Conservation (phyloP, 1,139 yeast genomes). For the Wickerhamomyces sp. region DNA sequence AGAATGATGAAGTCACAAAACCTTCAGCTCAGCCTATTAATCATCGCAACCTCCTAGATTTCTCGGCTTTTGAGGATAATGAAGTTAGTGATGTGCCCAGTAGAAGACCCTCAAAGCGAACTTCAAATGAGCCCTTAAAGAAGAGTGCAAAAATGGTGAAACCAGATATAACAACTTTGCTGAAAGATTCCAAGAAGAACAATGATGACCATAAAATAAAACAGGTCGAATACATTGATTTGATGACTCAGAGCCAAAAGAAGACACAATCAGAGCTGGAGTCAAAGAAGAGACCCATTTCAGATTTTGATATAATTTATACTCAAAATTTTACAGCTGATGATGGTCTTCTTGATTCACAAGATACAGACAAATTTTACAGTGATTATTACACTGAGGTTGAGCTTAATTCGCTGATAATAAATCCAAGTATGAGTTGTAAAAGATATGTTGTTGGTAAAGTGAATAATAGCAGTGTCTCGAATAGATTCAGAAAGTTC, state of each 20-base stretch:
- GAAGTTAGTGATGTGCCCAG: conserved; percentile 3
- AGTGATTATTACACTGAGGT: conserved; percentile 13
- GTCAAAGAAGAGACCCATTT: background rate
- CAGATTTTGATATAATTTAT: conserved; percentile 3
- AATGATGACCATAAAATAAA: conserved; percentile 1
- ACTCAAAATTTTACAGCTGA: conserved; percentile 3
- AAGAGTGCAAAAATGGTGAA: conserved; percentile 19
- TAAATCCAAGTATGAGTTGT: conserved; percentile 21
- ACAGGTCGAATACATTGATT: conserved; percentile 11
- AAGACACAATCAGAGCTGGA: background rate
- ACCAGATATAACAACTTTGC: conserved; percentile 50
- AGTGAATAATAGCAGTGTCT: conserved; percentile 17
- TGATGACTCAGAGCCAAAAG: conserved; percentile 8
- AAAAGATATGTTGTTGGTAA: conserved; percentile 10
- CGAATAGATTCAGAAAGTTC: conserved; percentile 18
- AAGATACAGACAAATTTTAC: conserved; percentile 15
- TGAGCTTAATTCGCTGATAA: conserved; percentile 6
- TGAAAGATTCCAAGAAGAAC: conserved; percentile 3
- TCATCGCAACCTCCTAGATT: background rate
- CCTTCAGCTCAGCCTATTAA: too few species aligned
- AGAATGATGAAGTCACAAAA: too few species aligned
- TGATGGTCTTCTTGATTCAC: conserved; percentile 16
- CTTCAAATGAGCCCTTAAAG: background rate
- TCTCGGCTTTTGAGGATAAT: conserved; percentile 12
- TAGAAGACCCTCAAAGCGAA: background rate